Evolutionary conservation across 2,329 filamentous ascomycete species (phyloP).

Genomic region (Colletotrichum sp.): DNA sequence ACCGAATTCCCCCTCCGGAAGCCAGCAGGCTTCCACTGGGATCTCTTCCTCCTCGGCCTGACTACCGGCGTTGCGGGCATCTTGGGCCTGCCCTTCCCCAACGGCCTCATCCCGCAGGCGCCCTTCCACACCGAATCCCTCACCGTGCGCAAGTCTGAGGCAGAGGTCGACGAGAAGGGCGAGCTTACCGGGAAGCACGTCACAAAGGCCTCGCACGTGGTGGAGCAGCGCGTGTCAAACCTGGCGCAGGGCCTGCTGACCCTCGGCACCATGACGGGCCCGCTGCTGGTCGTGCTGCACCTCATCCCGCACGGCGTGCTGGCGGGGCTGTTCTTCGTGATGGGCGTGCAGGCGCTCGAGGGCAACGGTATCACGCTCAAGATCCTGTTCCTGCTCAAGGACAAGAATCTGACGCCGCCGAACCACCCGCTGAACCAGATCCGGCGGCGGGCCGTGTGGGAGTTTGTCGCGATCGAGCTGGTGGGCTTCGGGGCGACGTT

Average conservation of each 20-base stretch:
- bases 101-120: conserved; percentile 83
- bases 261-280: conserved; percentile 79
- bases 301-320: conserved; percentile 82
- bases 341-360: conserved; percentile 80
- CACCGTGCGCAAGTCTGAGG: conserved; percentile 64
- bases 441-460: conserved; percentile 72
- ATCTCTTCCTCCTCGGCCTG: conserved; percentile 79
- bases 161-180: conserved; percentile 58
- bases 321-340: conserved; percentile 83
- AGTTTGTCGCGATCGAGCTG: conserved; percentile 72
- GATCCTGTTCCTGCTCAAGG: conserved; percentile 71
- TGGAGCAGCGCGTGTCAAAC: conserved; percentile 82
- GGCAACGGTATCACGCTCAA: conserved; percentile 81
- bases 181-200: conserved; percentile 61
- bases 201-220: conserved; percentile 64
- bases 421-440: conserved; percentile 66
- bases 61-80: conserved; percentile 79
- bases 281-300: conserved; percentile 75
- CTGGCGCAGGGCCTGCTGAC: conserved; percentile 79
- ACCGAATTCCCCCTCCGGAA: conserved; percentile 83
- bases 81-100: conserved; percentile 80
- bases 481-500: conserved; percentile 79
- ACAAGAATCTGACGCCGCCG: conserved; percentile 64
- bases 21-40: conserved; percentile 86
- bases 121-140: conserved; percentile 83